Evolutionary conservation across 805 yeast genomes (phyloP).

Genomic region (Komagataella phaffii): DNA sequence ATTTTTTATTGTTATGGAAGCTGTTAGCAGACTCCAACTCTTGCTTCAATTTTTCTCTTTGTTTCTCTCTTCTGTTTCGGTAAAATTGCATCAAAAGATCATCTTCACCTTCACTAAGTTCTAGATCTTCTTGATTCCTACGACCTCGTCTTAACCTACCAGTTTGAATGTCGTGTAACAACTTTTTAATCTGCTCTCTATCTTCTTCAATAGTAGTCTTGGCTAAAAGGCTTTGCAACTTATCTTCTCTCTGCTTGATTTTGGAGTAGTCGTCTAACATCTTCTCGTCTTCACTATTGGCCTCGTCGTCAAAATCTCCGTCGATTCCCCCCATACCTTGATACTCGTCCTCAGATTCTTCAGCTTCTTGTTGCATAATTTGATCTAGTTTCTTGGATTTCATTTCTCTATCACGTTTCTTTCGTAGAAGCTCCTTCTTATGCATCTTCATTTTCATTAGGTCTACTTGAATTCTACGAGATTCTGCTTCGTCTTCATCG

Average conservation of each 20-base stretch:
- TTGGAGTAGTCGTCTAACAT: conserved; percentile 64
- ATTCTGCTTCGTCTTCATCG: conserved; percentile 23
- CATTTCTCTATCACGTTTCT: conserved; percentile 31
- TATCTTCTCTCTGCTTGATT: conserved; percentile 41
- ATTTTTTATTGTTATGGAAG: conserved; percentile 36
- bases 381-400: conserved; percentile 43
- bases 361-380: conserved; percentile 72
- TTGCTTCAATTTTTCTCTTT: conserved; percentile 34
- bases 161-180: conserved; percentile 57
- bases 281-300: conserved; percentile 63
- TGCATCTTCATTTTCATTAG: conserved; percentile 12
- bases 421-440: conserved; percentile 10
- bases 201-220: conserved; percentile 52
- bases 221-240: conserved; percentile 41
- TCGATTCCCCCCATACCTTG: conserved; percentile 68
- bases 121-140: conserved; percentile 42
- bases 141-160: conserved; percentile 54
- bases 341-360: conserved; percentile 85
- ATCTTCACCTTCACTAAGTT: conserved; percentile 67
- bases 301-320: conserved; percentile 42
- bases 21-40: conserved; percentile 25
- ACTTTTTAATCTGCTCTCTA: conserved; percentile 47
- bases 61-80: conserved; percentile 21
- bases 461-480: conserved; percentile 8
- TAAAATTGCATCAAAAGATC: conserved; percentile 29